Conservation (phyloP, 495 filamentous ascomycete species). For the Filosporella fistucella region DNA sequence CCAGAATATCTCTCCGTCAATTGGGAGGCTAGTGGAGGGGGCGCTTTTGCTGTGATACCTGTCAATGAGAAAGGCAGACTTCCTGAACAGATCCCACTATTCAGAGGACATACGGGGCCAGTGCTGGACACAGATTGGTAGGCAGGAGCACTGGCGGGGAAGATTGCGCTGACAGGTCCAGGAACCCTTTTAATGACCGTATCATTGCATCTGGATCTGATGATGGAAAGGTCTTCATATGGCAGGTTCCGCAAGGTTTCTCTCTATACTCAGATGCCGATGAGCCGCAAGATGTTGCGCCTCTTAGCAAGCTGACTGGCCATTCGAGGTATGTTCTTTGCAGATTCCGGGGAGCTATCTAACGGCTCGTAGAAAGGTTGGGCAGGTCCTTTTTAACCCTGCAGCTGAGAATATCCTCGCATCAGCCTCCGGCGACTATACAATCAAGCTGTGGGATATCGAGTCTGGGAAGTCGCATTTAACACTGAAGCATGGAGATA, state of each 20-base stretch:
- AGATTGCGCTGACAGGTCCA: slow-evolving; percentile 36
- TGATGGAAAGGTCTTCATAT: slow-evolving; percentile 94
- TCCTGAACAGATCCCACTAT: slow-evolving; percentile 90
- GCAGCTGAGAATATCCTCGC: slow-evolving; percentile 94
- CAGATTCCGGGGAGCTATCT: neutral
- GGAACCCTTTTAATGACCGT: slow-evolving; percentile 93
- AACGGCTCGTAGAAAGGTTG: slow-evolving; percentile 66
- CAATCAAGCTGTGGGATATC: slow-evolving; percentile 95
- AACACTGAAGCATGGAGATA: slow-evolving; percentile 78
- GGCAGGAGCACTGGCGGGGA: slow-evolving; percentile 27
- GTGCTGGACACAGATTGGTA: slow-evolving; percentile 98
- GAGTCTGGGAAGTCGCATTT: slow-evolving; percentile 67
- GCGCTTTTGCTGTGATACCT: slow-evolving; percentile 95
- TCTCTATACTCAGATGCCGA: slow-evolving; percentile 78
- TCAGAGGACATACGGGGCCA: slow-evolving; percentile 90
- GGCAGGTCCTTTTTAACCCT: slow-evolving; percentile 96
- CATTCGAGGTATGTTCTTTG: slow-evolving; percentile 50
- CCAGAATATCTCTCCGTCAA: slow-evolving; percentile 95
- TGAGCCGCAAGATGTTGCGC: slow-evolving; percentile 74
- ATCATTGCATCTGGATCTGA: slow-evolving; percentile 92
- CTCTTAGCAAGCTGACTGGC: slow-evolving; percentile 73
- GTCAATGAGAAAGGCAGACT: slow-evolving; percentile 81
- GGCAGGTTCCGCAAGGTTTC: slow-evolving; percentile 89
- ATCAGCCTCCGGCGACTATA: slow-evolving; percentile 90
- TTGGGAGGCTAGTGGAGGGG: slow-evolving; percentile 96